These are phyloP conservation scores for Cryptococcus sp. DNA, from an alignment of 1,284 basidiomycete species.

Conservation along the genomic window DNA sequence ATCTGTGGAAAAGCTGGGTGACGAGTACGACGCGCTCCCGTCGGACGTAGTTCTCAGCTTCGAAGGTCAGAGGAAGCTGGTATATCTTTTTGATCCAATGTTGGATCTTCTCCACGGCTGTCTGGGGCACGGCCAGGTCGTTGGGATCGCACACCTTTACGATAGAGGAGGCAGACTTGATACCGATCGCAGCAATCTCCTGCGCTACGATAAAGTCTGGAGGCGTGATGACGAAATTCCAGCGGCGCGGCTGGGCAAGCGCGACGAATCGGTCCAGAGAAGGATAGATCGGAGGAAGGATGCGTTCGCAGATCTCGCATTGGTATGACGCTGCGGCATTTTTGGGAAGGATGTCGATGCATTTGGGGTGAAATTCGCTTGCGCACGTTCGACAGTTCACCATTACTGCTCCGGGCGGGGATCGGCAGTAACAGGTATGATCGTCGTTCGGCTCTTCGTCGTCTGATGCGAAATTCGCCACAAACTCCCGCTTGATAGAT, in stretches of 20 bases:
- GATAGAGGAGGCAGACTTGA: conserved; percentile 26
- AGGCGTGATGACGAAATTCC: conserved; percentile 36
- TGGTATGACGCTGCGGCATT: conserved; percentile 28
- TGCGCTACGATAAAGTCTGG: conserved; percentile 29
- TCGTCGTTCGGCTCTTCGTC: conserved; percentile 34
- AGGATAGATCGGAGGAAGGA: conserved; percentile 34
- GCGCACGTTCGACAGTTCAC: conserved; percentile 34
- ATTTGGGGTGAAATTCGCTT: conserved; percentile 44
- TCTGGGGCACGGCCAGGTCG: conserved; percentile 14
- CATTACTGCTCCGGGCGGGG: conserved; percentile 25
- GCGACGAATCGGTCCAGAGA: conserved; percentile 27
- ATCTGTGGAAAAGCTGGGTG: conserved; percentile 36
- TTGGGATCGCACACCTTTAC: conserved; percentile 28
- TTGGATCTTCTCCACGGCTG: conserved; percentile 19
- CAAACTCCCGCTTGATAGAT: conserved; percentile 29
- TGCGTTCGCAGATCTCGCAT: conserved; percentile 45
- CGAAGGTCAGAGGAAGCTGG: conserved; percentile 36
- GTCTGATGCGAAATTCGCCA: conserved; percentile 29
- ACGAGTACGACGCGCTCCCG: conserved; percentile 34
- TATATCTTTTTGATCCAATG: conserved; percentile 46
- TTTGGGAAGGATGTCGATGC: conserved; percentile 33
- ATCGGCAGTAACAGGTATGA: conserved; percentile 41
- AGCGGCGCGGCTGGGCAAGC: conserved; percentile 24
- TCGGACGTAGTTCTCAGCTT: conserved; percentile 24
- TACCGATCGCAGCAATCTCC: conserved; percentile 20